phyloP scores from a whole-genome alignment of 345 rosid species.

The Eutrema heterophyllum region DNA sequence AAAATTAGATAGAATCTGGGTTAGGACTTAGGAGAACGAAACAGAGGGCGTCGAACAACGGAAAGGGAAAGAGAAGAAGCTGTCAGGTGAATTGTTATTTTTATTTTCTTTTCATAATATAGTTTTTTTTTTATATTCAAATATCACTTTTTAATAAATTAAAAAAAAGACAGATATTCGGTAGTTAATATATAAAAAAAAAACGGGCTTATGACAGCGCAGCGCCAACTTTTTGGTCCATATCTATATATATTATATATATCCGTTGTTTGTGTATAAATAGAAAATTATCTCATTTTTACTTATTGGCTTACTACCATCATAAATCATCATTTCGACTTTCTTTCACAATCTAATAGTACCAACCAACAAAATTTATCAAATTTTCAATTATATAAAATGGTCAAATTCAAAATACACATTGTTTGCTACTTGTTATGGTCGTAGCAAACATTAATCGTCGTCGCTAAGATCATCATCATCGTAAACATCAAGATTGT shows the following conservation, averaged over 20 bases:
- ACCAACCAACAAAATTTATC: neutral
- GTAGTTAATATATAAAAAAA: conserved; percentile 4
- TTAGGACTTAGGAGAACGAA: conserved; percentile 11
- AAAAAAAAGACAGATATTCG: conserved; percentile 20
- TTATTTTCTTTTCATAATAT: neutral
- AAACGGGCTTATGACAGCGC: conserved; percentile 11
- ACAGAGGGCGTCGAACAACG: conserved; percentile 19
- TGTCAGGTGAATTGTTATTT: conserved; percentile 6
- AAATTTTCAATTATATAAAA: neutral
- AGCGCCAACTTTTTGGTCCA: conserved; percentile 18
- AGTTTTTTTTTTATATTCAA: neutral
- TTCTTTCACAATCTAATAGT: neutral
- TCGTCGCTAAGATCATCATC: conserved; percentile 45
- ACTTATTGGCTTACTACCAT: neutral
- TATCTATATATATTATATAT: neutral
- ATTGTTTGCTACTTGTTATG: conserved; percentile 2
- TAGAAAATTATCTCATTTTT: neutral
- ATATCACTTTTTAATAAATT: neutral
- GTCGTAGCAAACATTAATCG: conserved; percentile 6
- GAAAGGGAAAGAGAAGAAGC: conserved; percentile 9
- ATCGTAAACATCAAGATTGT: conserved; percentile 36
- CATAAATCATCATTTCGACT: neutral
- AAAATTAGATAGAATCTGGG: neutral
- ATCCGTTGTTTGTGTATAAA: neutral
- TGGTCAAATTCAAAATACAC: neutral